phyloP scores from a whole-genome alignment of 2,329 filamentous ascomycete species.

The Neocatenulostroma microsporum region DNA sequence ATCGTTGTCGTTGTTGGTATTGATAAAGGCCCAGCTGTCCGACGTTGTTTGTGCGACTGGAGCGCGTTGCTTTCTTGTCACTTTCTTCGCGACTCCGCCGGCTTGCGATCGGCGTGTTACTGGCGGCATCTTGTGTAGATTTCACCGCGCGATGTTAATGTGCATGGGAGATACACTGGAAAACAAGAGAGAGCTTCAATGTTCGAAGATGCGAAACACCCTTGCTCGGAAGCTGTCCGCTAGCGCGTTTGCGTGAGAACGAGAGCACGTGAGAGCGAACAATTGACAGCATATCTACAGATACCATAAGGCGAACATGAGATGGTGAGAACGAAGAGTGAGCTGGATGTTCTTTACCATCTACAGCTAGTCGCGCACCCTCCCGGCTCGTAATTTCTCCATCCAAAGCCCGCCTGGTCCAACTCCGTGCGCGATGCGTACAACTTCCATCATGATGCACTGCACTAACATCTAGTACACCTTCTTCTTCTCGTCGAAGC shows the following conservation, averaged over 20 bases:
- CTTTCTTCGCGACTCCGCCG: conserved; percentile 5
- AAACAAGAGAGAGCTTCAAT: neutral
- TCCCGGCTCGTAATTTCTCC: neutral
- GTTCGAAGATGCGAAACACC: neutral
- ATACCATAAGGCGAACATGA: no score
- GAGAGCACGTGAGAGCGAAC: neutral
- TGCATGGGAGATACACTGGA: neutral
- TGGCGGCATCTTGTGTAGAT: conserved; percentile 10
- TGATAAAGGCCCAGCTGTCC: conserved; percentile 13
- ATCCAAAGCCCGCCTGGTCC: conserved; percentile 1
- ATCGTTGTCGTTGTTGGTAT: conserved; percentile 2
- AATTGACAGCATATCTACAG: no score
- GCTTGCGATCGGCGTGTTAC: conserved; percentile 13
- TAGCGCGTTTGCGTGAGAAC: conserved; percentile 5
- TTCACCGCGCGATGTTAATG: neutral
- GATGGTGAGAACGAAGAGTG: no score
- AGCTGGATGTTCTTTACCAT: neutral
- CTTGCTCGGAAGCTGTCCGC: conserved; percentile 2
- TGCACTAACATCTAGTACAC: conserved; percentile 74
- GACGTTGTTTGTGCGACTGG: conserved; percentile 1
- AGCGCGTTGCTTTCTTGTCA: conserved; percentile 4
- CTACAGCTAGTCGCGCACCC: neutral
- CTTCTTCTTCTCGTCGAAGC: conserved; percentile 99
- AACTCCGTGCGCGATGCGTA: neutral
- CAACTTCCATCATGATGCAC: neutral